Base-by-base conservation (phyloP, 2,329 filamentous ascomycete genomes). In the Xylaria sp. region DNA sequence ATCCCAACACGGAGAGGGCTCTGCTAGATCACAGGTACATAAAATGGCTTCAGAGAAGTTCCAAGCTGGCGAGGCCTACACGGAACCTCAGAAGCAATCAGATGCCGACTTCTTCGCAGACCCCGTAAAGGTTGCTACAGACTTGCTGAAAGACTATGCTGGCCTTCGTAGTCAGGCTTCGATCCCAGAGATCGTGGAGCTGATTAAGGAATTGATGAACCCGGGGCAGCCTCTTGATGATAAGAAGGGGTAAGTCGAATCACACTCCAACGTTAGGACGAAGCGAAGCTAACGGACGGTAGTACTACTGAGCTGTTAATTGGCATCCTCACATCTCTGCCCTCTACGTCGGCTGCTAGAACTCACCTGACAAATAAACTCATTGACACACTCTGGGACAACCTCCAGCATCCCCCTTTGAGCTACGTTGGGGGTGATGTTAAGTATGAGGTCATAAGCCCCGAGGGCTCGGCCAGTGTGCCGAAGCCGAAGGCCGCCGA, bases 161-260 rank as follows among this genome's bases (percentile, higher is more conserved):
- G 72, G 71, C 12, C 53, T 77, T 37, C 65, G 70, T 2, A 69
- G 68, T 45, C 70, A 76, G 56, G 72, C 67, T 1, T 72, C 72
- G 23, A 42, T 69, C 14, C 42, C 67, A 4, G 68, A 79, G 51
- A 59, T 79, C 12, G 66, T 69, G 4, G 69, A 58, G 4, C 72
- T 79, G 28, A 67, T 79, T 45, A 74, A 76, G 17, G 69, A 71
- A 35, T 55, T 78, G 14, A 31, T 63, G 47, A 63, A 65, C 59
- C 79, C 80, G n/a, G 84, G 84, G 2, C 77, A 84, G 43, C 80
- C 81, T 7, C 75, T 86, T 15, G 79, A 91, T 69, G 88, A 91
- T 70, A 88, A 84, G 71, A 81, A 78, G 50, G 74, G 75, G 76
- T 78, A 68, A 71, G 71, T 33, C 9, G 1, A 8, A 21, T 37